Conservation (phyloP, 257 asterid genomes). For the Gardenia jasminoides region DNA sequence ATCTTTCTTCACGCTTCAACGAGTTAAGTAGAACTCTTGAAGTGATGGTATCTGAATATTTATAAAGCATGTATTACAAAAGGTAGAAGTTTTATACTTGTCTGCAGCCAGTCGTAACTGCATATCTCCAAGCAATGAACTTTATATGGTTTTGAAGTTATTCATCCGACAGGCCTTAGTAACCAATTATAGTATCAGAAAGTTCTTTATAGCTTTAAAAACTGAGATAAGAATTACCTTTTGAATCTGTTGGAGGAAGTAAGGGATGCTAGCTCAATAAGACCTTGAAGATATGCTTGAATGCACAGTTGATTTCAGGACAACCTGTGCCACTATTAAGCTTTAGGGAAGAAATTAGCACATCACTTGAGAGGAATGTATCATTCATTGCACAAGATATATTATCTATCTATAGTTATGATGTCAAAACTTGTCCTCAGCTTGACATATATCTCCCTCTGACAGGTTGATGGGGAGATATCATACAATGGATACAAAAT, state of each 20-base stretch:
- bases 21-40: too few species aligned
- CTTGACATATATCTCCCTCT: background rate
- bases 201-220: background rate
- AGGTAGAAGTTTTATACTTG: background rate
- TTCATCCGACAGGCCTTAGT: background rate
- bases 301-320: background rate
- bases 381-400: background rate
- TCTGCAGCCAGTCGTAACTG: background rate
- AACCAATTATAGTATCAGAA: background rate
- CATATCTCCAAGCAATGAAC: background rate
- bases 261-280: background rate
- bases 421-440: background rate
- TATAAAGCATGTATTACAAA: background rate
- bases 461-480: conserved; percentile 33
- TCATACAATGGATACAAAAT: conserved; percentile 33
- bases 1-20: background rate
- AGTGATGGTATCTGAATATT: background rate
- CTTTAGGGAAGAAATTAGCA: too few species aligned
- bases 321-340: background rate
- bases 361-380: too few species aligned
- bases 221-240: background rate
- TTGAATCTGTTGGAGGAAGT: background rate
- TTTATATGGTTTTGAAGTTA: background rate
- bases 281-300: background rate
- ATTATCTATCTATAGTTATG: background rate